Base-by-base conservation (phyloP, 1,139 yeast genomes). In the Petasospora fabianii region DNA sequence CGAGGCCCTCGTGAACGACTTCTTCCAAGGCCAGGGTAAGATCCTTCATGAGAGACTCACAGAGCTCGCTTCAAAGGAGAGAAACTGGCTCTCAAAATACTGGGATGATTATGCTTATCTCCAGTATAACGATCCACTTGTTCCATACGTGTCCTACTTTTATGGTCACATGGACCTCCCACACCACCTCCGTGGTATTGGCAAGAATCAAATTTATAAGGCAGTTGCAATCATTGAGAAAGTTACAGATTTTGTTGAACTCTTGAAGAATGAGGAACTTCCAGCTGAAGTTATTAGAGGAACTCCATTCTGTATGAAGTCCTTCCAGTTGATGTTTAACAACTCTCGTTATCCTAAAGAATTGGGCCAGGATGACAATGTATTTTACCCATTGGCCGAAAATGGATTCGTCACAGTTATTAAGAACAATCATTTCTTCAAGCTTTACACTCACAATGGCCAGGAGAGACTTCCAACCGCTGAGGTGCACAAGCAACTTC, bases 31-130 rank as follows among this genome's bases (percentile, higher is more conserved):
- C 13, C 69, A 69, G 42, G 95, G 95, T 30, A 77, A 76, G 34
- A 64, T 64, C 27, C 73, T 92, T 48, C 97, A 92, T 60, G 51
- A 67, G 41, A 75, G 92, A 50, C 72, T 92, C 41, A 59, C 65
- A 31, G 67, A 73, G 21, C 77, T 77, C 59, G 41, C 67, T 63
- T 24, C 50, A 2, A 42, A 41, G 15, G 46, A 48, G 39, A 81
- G 86, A 59, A 92, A 92, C 64, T 92, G 98, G 98, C 74, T 92
- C 57, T 78, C 86, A 39, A 84, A 78, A 46, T 87, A 84, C 73
- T 92, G 98, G 98, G 96, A 90, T 62, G 85, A 85, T 56, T 87
- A 84, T 53, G 96, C 97, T 24, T 92, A 92, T 64, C 69, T 92
- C 70, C 80, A 85, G 30, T 88, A 87, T 66, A 77, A 95, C 53